Evolutionary conservation across 108 stramenopile species (phyloP).

Genomic region (Stephanodiscus triporus): DNA sequence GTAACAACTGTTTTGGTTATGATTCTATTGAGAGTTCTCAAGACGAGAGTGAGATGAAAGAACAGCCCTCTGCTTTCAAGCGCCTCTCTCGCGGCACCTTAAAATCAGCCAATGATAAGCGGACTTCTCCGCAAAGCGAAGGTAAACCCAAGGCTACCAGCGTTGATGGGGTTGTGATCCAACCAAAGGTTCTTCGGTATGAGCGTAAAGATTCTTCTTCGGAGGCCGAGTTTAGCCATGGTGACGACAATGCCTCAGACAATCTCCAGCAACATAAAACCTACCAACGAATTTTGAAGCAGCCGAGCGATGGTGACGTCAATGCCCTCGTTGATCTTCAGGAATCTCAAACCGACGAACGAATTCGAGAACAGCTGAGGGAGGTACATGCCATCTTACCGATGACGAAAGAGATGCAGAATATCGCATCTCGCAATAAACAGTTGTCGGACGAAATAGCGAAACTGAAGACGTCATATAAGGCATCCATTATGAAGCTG

Average conservation of each 20-base stretch:
- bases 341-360: slow-evolving; percentile 32
- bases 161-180: slow-evolving; percentile 4
- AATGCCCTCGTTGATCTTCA: slow-evolving; percentile 1
- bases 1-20: slow-evolving; percentile 1
- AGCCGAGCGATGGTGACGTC: neutral
- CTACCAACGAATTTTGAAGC: slow-evolving; percentile 6
- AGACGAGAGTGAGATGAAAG: slow-evolving; percentile 13
- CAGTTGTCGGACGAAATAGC: slow-evolving; percentile 28
- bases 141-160: neutral
- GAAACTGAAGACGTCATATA: slow-evolving; percentile 11
- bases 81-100: slow-evolving; percentile 39
- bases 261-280: slow-evolving; percentile 16
- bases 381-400: slow-evolving; percentile 31
- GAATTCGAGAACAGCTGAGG: slow-evolving; percentile 26
- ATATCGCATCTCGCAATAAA: slow-evolving; percentile 19
- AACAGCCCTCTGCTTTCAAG: slow-evolving; percentile 17
- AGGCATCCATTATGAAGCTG: slow-evolving; percentile 9
- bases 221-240: slow-evolving; percentile 17
- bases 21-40: slow-evolving; percentile 39
- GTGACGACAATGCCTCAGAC: neutral
- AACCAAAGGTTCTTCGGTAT: slow-evolving; percentile 42
- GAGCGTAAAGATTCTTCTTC: slow-evolving; percentile 10
- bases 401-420: slow-evolving; percentile 19
- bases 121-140: too few relatives aligned
- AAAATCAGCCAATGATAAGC: neutral